A percentile compares a stretch with the other conserved stretches of the same genome.
Conservation (phyloP, 495 filamentous ascomycete species). For the Trichoderma asperelloides region DNA sequence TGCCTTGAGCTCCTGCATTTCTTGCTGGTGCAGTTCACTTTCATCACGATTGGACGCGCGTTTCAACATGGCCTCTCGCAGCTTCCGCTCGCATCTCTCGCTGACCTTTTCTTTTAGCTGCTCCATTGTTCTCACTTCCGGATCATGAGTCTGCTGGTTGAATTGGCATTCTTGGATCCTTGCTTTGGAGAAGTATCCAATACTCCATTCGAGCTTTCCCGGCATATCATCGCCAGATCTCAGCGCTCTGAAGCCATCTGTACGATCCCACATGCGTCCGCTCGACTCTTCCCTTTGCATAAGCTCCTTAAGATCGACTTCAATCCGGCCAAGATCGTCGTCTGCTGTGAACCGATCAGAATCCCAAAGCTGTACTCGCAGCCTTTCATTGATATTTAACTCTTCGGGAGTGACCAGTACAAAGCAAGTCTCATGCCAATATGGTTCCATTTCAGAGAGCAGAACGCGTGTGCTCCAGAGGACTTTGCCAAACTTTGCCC, state of each 20-base stretch:
- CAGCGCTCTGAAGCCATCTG: slow-evolving; percentile 50
- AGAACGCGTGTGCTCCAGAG: slow-evolving; percentile 55
- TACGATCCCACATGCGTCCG: slow-evolving; percentile 46
- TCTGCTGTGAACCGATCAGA: slow-evolving; percentile 60
- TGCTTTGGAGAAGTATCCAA: slow-evolving; percentile 61
- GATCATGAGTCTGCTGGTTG: slow-evolving; percentile 42
- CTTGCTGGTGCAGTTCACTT: slow-evolving; percentile 53
- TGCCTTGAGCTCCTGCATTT: slow-evolving; percentile 50
- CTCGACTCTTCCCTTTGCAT: slow-evolving; percentile 46
- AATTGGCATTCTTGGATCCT: slow-evolving; percentile 47
- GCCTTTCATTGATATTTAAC: slow-evolving; percentile 59
- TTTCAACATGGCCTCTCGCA: slow-evolving; percentile 43
- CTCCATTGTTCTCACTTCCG: slow-evolving; percentile 40
- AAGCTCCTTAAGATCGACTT: slow-evolving; percentile 54
- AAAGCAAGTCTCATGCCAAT: slow-evolving; percentile 59
- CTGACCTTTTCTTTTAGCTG: slow-evolving; percentile 45
- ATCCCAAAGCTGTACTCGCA: slow-evolving; percentile 64
- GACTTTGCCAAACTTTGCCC: slow-evolving; percentile 69
- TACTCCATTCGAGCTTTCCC: slow-evolving; percentile 57
- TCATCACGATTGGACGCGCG: slow-evolving; percentile 19
- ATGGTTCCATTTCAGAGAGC: slow-evolving; percentile 51
- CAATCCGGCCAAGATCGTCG: slow-evolving; percentile 62
- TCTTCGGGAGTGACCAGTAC: slow-evolving; percentile 59
- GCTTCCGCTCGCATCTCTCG: slow-evolving; percentile 42
- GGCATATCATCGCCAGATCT: slow-evolving; percentile 58